Percentiles rank a stretch among this genome's conserved stretches.
These are phyloP conservation scores for Blastocrithidia nonstop DNA, from an alignment of 208 protist genomes.

Conservation along the genomic window DNA sequence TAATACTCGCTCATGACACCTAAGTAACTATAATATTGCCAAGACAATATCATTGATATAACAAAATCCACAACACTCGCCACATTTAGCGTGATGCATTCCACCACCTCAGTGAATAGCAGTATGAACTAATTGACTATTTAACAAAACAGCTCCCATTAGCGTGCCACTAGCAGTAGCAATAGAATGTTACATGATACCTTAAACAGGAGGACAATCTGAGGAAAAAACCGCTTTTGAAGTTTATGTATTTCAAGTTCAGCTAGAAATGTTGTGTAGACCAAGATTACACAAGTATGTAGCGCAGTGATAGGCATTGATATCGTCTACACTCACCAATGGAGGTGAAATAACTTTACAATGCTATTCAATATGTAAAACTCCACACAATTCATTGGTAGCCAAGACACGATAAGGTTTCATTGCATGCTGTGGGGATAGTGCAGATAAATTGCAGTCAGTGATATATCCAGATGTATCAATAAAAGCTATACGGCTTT, in stretches of 20 bases:
- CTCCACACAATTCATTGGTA: constrained; percentile 63
- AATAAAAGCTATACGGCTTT: constrained; percentile 52
- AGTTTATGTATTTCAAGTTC: constrained; percentile 67
- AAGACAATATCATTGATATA: constrained; percentile 99
- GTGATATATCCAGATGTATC: constrained; percentile 72
- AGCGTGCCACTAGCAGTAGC: constrained; percentile 69
- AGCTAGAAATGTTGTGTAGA: constrained; percentile 61
- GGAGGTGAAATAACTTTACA: constrained; percentile 60
- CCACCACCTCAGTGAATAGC: constrained; percentile 99
- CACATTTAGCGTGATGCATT: constrained; percentile 96
- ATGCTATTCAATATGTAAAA: constrained; percentile 36
- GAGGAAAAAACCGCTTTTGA: constrained; percentile 75
- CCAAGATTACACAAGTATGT: constrained; percentile 74
- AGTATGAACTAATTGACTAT: constrained; percentile 54
- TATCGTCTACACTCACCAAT: constrained; percentile 43
- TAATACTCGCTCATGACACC: constrained; percentile 92
- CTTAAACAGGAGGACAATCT: constrained; percentile 80
- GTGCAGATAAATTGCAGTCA: constrained; percentile 73
- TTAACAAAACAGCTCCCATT: constrained; percentile 75
- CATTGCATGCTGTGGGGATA: constrained; percentile 82
- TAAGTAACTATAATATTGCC: constrained; percentile 98
- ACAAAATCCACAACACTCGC: constrained; percentile 98
- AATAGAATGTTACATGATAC: constrained; percentile 75
- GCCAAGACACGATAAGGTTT: constrained; percentile 77
- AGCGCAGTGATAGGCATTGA: constrained; percentile 51